Evolutionary conservation across 306 rosid genomes (phyloP).

Genomic region (Castanea sativa): DNA sequence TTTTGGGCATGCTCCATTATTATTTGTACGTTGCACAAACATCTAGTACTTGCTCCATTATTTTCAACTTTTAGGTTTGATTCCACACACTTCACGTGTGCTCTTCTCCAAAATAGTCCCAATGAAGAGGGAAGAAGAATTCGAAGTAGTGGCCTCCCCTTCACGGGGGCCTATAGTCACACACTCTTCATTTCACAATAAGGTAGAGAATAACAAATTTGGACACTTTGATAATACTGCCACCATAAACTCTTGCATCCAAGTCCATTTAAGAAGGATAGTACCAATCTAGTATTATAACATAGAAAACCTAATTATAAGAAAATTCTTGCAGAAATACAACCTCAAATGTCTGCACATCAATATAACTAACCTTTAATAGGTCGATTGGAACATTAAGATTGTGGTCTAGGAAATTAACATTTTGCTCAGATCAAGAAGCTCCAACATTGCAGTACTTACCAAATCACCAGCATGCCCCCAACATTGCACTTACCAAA

Average conservation of each 20-base stretch:
- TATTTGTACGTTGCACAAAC: too few species aligned
- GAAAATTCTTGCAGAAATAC: slow-evolving; percentile 9
- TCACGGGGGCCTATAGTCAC: too few species aligned
- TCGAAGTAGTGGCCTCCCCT: too few species aligned
- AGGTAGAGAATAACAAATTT: not conserved
- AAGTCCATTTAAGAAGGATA: slow-evolving; percentile 10
- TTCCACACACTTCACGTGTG: too few species aligned
- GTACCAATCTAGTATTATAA: not conserved
- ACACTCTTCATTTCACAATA: not conserved
- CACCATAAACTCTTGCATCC: too few species aligned
- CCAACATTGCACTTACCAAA: slow-evolving; percentile 96
- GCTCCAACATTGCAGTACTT: slow-evolving; percentile 91
- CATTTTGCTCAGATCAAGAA: slow-evolving; percentile 98
- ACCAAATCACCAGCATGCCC: slow-evolving; percentile 99
- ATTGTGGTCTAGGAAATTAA: slow-evolving; percentile 95
- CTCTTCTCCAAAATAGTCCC: too few species aligned
- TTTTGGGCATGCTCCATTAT: too few species aligned
- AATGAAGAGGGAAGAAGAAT: too few species aligned
- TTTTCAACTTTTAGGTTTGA: too few species aligned
- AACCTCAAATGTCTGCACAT: slow-evolving; percentile 9
- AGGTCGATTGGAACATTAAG: slow-evolving; percentile 97
- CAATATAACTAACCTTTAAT: slow-evolving; percentile 65
- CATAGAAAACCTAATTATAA: not conserved
- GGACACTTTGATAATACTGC: not conserved
- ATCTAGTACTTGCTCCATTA: too few species aligned